A percentile compares a stretch with the other conserved stretches of the same genome.
Evolutionary conservation across 768 basidiomycete species (phyloP).

Genomic region (Tubosaeta brunneosetosa): DNA sequence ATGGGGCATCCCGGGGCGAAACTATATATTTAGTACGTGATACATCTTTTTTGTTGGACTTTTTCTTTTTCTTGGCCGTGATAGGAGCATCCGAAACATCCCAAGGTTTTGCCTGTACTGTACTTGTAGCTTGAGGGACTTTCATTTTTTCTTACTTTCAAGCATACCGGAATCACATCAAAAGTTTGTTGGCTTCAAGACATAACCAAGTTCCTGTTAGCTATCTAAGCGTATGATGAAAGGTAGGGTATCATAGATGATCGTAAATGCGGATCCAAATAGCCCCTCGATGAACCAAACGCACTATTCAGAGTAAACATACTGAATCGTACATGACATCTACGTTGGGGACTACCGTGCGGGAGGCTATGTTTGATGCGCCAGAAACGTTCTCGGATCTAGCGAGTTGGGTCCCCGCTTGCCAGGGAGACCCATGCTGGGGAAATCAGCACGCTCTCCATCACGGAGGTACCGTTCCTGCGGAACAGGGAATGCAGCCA

Average conservation of each 20-base stretch:
- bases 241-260: neutral
- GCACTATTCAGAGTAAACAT: neutral
- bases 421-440: conserved; percentile 36
- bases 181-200: too few species aligned
- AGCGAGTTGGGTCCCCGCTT: conserved; percentile 30
- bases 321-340: neutral
- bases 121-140: too few species aligned
- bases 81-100: too few species aligned
- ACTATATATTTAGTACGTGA: too few species aligned
- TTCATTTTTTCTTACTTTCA: too few species aligned
- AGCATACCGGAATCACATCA: too few species aligned
- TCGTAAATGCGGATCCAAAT: neutral
- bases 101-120: too few species aligned
- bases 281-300: neutral
- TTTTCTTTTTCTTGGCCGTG: too few species aligned
- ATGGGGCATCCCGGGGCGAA: too few species aligned
- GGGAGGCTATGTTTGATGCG: conserved; percentile 14
- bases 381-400: conserved; percentile 40
- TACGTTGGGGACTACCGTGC: neutral
- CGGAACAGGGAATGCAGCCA: conserved; percentile 23
- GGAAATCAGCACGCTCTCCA: conserved; percentile 27
- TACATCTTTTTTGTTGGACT: too few species aligned
- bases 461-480: conserved; percentile 31
- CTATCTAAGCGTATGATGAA: neutral
- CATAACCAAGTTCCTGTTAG: neutral